Evolutionary conservation across 495 filamentous ascomycete genomes (phyloP).

Genomic region (Penicillium antarcticum): DNA sequence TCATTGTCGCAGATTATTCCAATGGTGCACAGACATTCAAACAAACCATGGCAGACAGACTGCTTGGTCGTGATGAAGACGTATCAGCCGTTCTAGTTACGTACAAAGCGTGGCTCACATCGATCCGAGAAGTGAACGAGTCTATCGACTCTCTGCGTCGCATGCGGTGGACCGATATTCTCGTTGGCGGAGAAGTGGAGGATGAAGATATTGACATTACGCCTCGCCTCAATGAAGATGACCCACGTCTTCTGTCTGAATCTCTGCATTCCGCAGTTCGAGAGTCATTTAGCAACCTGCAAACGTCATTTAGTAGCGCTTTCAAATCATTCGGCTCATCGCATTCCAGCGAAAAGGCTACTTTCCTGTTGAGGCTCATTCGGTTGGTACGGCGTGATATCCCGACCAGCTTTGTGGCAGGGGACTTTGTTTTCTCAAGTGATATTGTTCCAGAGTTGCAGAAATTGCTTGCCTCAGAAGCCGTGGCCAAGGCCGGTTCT

Average conservation of each 20-base stretch:
- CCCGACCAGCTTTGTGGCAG: constrained; percentile 43
- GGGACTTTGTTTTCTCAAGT: constrained; percentile 37
- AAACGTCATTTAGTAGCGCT: constrained; percentile 47
- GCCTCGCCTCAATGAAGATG: constrained; percentile 64
- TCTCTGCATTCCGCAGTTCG: constrained; percentile 55
- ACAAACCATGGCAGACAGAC: constrained; percentile 44
- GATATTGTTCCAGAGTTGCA: constrained; percentile 56
- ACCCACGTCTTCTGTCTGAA: constrained; percentile 62
- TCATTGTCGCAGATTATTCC: constrained; percentile 48
- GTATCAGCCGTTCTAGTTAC: constrained; percentile 54
- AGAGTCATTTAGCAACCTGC: constrained; percentile 56
- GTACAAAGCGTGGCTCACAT: constrained; percentile 66
- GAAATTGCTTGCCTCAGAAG: constrained; percentile 43
- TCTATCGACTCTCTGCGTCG: constrained; percentile 65
- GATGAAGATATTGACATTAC: constrained; percentile 61
- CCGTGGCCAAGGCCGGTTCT: constrained; percentile 15
- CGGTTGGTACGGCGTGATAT: constrained; percentile 68
- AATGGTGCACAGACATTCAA: constrained; percentile 57
- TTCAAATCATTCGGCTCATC: constrained; percentile 42
- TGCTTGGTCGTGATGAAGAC: constrained; percentile 63
- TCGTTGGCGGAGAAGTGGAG: constrained; percentile 72
- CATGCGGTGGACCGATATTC: constrained; percentile 71
- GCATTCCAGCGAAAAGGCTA: constrained; percentile 52
- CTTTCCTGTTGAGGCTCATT: constrained; percentile 73
- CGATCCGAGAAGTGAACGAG: constrained; percentile 56